A percentile compares a stretch with the other conserved stretches of the same genome.
Conservation (phyloP, 352 stramenopile species). For the Pythium angustatum region DNA sequence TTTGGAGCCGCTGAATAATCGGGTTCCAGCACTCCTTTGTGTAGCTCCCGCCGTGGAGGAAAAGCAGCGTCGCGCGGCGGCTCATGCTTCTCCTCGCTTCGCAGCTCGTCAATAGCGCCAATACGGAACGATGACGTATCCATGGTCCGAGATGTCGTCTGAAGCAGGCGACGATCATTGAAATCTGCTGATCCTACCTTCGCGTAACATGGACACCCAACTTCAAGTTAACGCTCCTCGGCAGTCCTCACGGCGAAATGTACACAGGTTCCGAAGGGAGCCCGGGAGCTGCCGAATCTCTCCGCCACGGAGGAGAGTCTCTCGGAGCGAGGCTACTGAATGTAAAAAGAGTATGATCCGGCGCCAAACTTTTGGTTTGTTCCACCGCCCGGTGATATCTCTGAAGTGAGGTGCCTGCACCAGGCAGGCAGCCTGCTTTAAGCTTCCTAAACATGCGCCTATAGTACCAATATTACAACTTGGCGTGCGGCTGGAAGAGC, state of each 20-base stretch:
- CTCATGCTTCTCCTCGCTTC: not conserved
- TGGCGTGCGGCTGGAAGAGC: conserved; percentile 12
- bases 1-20: conserved; percentile 36
- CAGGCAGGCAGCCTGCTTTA: not conserved
- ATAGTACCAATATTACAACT: not conserved
- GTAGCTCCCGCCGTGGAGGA: conserved; percentile 46
- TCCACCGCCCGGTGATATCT: too few relatives aligned
- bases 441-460: not conserved
- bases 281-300: too few relatives aligned
- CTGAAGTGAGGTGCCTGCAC: not conserved
- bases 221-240: too few relatives aligned
- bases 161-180: too few relatives aligned
- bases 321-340: too few relatives aligned
- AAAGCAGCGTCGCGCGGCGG: conserved; percentile 34
- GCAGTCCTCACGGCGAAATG: too few relatives aligned
- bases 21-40: conserved; percentile 48
- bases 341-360: too few relatives aligned
- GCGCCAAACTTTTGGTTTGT: too few relatives aligned
- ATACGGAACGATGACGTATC: not conserved
- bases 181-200: too few relatives aligned
- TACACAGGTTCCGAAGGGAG: too few relatives aligned
- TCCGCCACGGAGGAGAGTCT: too few relatives aligned
- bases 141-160: not conserved
- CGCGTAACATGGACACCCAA: too few relatives aligned
- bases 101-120: not conserved